These are phyloP conservation scores for Globisporangium perplexum DNA, from an alignment of 352 stramenopile species.

Conservation along the genomic window DNA sequence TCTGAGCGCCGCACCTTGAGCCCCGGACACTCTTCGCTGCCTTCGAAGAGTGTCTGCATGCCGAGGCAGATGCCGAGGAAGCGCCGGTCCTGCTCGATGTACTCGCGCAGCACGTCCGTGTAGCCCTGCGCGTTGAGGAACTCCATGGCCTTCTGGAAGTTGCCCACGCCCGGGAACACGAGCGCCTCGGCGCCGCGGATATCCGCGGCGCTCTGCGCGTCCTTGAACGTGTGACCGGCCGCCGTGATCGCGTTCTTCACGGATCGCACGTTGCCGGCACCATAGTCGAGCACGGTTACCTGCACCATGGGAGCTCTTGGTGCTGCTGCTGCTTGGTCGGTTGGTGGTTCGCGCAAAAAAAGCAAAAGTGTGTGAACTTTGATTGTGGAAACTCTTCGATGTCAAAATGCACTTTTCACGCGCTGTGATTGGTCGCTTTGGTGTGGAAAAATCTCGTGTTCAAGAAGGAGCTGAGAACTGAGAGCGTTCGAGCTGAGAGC, in stretches of 20 bases:
- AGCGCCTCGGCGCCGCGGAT: constrained; percentile 85
- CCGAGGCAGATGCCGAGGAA: constrained; percentile 98
- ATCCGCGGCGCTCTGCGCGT: constrained; percentile 87
- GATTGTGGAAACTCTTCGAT: too few species aligned
- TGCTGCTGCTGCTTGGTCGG: constrained; percentile 12
- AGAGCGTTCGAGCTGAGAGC: too few species aligned
- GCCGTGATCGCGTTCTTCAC: constrained; percentile 95
- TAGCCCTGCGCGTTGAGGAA: constrained; percentile 90
- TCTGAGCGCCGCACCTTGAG: constrained; percentile 24
- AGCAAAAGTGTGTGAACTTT: too few species aligned
- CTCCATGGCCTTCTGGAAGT: constrained; percentile 88
- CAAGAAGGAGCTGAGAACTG: not conserved
- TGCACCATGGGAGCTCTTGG: constrained; percentile 73
- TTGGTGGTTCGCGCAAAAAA: too few species aligned
- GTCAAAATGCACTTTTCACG: not conserved
- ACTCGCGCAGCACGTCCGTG: constrained; percentile 84
- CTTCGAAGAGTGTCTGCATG: constrained; percentile 98
- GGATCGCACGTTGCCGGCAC: constrained; percentile 97
- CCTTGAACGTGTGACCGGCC: constrained; percentile 85
- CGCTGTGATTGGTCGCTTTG: not conserved
- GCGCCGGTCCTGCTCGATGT: constrained; percentile 78
- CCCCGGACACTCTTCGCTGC: constrained; percentile 89
- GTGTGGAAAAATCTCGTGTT: not conserved
- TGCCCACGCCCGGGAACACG: constrained; percentile 84
- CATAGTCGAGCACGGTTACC: constrained; percentile 95